A percentile compares a stretch with the other conserved stretches of the same genome.
These are phyloP conservation scores for Caryopteris hybrid DNA, from an alignment of 305 asterid genomes.

Conservation along the genomic window DNA sequence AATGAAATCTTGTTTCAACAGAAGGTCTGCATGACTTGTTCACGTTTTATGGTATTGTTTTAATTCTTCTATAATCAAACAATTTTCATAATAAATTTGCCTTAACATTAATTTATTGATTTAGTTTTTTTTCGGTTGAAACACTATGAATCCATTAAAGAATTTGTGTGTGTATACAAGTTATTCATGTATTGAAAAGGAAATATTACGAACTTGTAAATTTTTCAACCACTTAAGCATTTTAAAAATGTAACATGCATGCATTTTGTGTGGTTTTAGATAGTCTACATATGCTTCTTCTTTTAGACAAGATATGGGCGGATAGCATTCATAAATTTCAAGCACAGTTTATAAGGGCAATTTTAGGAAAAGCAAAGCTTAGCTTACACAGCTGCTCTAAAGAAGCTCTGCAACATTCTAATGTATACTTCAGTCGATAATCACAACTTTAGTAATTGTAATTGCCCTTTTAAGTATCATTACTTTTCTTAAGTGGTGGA, in stretches of 20 bases:
- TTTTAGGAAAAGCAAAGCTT: slow-evolving; percentile 77
- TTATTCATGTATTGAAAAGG: no score
- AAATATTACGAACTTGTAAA: no score
- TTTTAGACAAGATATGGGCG: slow-evolving; percentile 9
- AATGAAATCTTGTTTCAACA: slow-evolving; percentile 81
- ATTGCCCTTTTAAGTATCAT: slow-evolving; percentile 9
- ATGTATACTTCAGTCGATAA: slow-evolving; percentile 45
- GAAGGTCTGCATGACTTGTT: slow-evolving; percentile 95
- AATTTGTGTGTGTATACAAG: neutral
- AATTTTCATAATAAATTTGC: neutral
- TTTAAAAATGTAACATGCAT: slow-evolving; percentile 74
- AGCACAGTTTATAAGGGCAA: no score
- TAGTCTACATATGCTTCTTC: slow-evolving; percentile 17
- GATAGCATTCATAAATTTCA: slow-evolving; percentile 22
- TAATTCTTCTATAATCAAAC: no score
- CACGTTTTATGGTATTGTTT: no score
- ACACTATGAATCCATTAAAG: neutral
- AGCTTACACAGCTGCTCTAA: no score
- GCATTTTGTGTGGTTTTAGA: slow-evolving; percentile 6
- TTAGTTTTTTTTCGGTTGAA: neutral
- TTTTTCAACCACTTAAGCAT: slow-evolving; percentile 92
- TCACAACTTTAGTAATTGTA: neutral
- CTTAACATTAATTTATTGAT: neutral
- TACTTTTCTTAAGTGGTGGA: slow-evolving; percentile 7
- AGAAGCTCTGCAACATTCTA: slow-evolving; percentile 99